Percentiles rank a stretch among this genome's conserved stretches.
Conservation (phyloP, 1,284 basidiomycete genomes). For the Cryptococcus sp. region DNA sequence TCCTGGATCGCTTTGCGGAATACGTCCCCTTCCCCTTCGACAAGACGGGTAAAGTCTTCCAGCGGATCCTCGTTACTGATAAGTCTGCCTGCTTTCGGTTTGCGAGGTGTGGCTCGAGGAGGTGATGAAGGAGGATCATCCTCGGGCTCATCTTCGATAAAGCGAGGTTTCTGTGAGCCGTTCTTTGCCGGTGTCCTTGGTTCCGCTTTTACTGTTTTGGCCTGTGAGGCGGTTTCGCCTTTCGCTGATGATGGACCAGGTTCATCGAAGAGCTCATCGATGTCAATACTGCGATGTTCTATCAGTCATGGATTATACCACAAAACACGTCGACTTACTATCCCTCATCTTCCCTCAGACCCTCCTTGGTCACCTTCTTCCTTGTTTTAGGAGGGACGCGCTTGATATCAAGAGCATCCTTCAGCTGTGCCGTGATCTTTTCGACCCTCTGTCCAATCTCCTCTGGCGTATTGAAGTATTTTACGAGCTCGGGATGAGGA, state of each 20-base stretch:
- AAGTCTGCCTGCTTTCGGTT: constrained; percentile 43
- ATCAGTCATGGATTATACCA: background rate
- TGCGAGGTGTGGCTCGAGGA: constrained; percentile 6
- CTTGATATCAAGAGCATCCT: constrained; percentile 69
- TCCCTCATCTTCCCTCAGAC: constrained; percentile 43
- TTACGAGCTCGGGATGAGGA: constrained; percentile 78
- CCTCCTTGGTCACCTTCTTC: constrained; percentile 59
- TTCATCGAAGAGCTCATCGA: constrained; percentile 47
- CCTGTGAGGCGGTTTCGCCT: constrained; percentile 2
- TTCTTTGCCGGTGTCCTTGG: constrained; percentile 1
- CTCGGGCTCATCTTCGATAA: constrained; percentile 52
- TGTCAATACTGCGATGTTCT: constrained; percentile 41
- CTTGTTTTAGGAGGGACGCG: constrained; percentile 39
- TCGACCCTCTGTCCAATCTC: constrained; percentile 64
- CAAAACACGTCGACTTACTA: constrained; percentile 30
- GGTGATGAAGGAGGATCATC: constrained; percentile 8
- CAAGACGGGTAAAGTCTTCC: constrained; percentile 70
- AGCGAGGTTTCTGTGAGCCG: constrained; percentile 16
- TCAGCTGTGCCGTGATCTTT: constrained; percentile 64
- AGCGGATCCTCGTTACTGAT: constrained; percentile 73
- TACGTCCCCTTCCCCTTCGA: constrained; percentile 66
- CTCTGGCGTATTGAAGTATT: constrained; percentile 78
- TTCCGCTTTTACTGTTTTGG: constrained; percentile 9
- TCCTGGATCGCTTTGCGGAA: constrained; percentile 75
- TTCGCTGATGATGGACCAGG: background rate